These are phyloP conservation scores for Pseudophaeomoniella oleicola DNA, from an alignment of 2,329 filamentous ascomycete genomes.

Conservation along the genomic window DNA sequence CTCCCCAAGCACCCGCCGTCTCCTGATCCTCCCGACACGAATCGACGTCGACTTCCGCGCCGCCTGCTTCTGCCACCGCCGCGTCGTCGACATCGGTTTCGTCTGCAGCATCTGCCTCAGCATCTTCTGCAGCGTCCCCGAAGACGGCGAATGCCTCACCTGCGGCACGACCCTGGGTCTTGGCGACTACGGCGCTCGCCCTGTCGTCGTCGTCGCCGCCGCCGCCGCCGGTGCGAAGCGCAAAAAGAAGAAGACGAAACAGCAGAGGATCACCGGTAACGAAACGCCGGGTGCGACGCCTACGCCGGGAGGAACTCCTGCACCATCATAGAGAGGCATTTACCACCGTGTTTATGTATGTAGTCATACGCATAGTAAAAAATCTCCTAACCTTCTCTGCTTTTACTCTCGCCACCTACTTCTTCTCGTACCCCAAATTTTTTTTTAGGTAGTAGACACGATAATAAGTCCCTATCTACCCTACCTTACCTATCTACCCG, in stretches of 20 bases:
- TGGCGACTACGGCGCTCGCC: slow-evolving; percentile 61
- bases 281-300: slow-evolving; percentile 45
- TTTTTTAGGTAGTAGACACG: too few relatives aligned
- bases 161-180: slow-evolving; percentile 68
- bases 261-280: slow-evolving; percentile 33
- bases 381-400: too few relatives aligned
- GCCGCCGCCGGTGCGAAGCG: slow-evolving; percentile 30
- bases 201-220: slow-evolving; percentile 47
- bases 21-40: slow-evolving; percentile 64
- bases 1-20: slow-evolving; percentile 46
- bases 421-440: too few relatives aligned
- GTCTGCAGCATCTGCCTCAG: slow-evolving; percentile 94
- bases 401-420: too few relatives aligned
- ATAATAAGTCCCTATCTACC: too few relatives aligned
- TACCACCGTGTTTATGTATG: too few relatives aligned
- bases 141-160: slow-evolving; percentile 59
- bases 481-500: too few relatives aligned
- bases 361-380: too few relatives aligned
- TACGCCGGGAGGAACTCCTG: slow-evolving; percentile 13
- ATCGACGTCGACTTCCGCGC: slow-evolving; percentile 89
- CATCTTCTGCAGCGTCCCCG: slow-evolving; percentile 64
- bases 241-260: slow-evolving; percentile 64
- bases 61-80: slow-evolving; percentile 93
- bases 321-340: too few relatives aligned
- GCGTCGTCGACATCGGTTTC: slow-evolving; percentile 80